Conservation (phyloP, 2,329 filamentous ascomycete species). For the Epichloe brachyelytri region DNA sequence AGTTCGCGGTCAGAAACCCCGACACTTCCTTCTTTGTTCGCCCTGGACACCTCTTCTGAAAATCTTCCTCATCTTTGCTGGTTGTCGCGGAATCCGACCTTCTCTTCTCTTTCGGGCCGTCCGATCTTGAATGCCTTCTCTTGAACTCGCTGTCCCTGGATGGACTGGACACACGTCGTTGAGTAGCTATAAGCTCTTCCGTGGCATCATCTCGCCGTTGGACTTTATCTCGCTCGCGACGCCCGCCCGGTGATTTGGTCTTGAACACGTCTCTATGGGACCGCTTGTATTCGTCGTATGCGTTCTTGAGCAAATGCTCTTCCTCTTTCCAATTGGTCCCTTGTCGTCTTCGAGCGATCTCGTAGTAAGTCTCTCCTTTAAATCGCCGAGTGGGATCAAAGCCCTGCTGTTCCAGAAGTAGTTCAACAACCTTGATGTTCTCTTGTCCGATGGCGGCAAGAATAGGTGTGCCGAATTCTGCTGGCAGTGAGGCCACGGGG, state of each 20-base stretch:
- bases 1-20: slow-evolving; percentile 39
- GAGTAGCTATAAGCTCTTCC: slow-evolving; percentile 30
- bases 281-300: slow-evolving; percentile 54
- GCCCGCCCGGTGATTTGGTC: slow-evolving; percentile 33
- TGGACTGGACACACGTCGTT: slow-evolving; percentile 37
- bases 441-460: slow-evolving; percentile 83
- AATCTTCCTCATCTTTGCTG: slow-evolving; percentile 32
- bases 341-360: slow-evolving; percentile 69
- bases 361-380: slow-evolving; percentile 70
- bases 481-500: slow-evolving; percentile 43
- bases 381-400: slow-evolving; percentile 76
- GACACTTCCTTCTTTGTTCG: slow-evolving; percentile 43
- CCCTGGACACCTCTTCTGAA: slow-evolving; percentile 37
- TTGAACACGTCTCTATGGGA: slow-evolving; percentile 34
- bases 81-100: slow-evolving; percentile 28
- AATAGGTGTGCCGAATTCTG: slow-evolving; percentile 81
- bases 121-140: slow-evolving; percentile 30
- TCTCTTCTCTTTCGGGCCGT: slow-evolving; percentile 37
- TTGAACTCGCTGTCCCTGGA: slow-evolving; percentile 29
- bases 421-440: slow-evolving; percentile 71
- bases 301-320: slow-evolving; percentile 63
- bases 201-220: slow-evolving; percentile 29
- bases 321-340: slow-evolving; percentile 89
- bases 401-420: slow-evolving; percentile 60
- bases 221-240: slow-evolving; percentile 29